These are phyloP conservation scores for Pyrenophora teres DNA, from an alignment of 2,329 filamentous ascomycete species.

Conservation along the genomic window DNA sequence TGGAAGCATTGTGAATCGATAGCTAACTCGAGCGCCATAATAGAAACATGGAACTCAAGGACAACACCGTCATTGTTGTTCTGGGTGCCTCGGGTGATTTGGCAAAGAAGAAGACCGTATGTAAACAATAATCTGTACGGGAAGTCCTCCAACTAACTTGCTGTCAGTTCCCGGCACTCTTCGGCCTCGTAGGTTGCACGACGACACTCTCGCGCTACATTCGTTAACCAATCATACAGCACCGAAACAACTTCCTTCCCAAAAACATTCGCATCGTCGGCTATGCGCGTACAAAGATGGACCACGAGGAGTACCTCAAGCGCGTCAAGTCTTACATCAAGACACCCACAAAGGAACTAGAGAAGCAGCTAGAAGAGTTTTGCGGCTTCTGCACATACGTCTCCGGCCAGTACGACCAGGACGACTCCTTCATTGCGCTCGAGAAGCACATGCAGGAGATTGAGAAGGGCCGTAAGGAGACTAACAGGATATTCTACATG, in stretches of 20 bases:
- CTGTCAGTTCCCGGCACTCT: slow-evolving; percentile 86
- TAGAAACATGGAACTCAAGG: slow-evolving; percentile 93
- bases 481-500: slow-evolving; percentile 98
- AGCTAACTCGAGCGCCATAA: slow-evolving; percentile 37
- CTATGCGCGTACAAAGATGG: slow-evolving; percentile 99
- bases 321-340: slow-evolving; percentile 98
- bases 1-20: slow-evolving; percentile 13
- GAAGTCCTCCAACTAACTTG: slow-evolving; percentile 27
- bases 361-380: slow-evolving; percentile 93
- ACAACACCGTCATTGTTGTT: slow-evolving; percentile 96
- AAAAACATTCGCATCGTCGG: slow-evolving; percentile 97
- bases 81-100: slow-evolving; percentile 96
- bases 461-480: slow-evolving; percentile 80
- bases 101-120: slow-evolving; percentile 99
- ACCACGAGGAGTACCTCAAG: slow-evolving; percentile 91
- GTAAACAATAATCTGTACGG: slow-evolving; percentile 36
- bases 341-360: slow-evolving; percentile 94
- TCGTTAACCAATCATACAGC: slow-evolving; percentile 60
- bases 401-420: slow-evolving; percentile 96
- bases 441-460: slow-evolving; percentile 84
- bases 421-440: slow-evolving; percentile 87
- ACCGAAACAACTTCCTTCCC: slow-evolving; percentile 96
- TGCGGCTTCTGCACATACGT: slow-evolving; percentile 87
- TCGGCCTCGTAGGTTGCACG: slow-evolving; percentile 80
- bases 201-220: slow-evolving; percentile 4